Conservation (phyloP, 2,329 filamentous ascomycete species). For the Alternaria viburni region DNA sequence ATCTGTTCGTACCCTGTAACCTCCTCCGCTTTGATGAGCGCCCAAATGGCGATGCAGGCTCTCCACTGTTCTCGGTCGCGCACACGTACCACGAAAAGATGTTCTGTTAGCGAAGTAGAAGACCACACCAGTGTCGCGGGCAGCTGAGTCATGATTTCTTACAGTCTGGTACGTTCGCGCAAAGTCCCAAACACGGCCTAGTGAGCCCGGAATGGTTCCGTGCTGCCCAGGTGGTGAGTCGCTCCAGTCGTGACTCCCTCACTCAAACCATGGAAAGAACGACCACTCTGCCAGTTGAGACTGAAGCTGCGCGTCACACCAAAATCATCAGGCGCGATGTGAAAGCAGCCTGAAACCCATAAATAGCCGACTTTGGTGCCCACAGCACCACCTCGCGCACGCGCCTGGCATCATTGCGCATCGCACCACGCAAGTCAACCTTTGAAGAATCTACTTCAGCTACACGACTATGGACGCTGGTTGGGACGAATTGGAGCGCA, state of each 20-base stretch:
- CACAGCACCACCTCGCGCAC: not conserved
- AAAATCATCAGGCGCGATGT: not conserved
- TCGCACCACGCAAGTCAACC: not conserved
- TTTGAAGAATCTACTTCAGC: not conserved
- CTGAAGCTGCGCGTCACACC: not conserved
- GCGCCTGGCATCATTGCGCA: not conserved
- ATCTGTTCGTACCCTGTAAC: not conserved
- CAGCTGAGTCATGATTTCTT: not conserved
- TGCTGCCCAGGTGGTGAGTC: not conserved
- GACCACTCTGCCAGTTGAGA: not conserved
- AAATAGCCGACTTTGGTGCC: not conserved
- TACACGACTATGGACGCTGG: conserved; percentile 6
- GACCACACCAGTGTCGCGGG: not conserved
- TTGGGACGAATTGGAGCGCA: conserved; percentile 25
- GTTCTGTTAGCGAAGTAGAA: not conserved
- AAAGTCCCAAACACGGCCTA: not conserved
- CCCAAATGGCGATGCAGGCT: not conserved
- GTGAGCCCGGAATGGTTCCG: not conserved
- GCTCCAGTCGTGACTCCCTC: not conserved
- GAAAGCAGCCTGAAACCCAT: not conserved
- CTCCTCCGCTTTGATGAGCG: not conserved
- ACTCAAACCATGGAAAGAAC: not conserved
- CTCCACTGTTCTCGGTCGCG: not conserved
- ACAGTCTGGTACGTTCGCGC: not conserved
- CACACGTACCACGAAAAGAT: not conserved